Conservation (phyloP, 345 rosid genomes). For the Corchorus olitorius region DNA sequence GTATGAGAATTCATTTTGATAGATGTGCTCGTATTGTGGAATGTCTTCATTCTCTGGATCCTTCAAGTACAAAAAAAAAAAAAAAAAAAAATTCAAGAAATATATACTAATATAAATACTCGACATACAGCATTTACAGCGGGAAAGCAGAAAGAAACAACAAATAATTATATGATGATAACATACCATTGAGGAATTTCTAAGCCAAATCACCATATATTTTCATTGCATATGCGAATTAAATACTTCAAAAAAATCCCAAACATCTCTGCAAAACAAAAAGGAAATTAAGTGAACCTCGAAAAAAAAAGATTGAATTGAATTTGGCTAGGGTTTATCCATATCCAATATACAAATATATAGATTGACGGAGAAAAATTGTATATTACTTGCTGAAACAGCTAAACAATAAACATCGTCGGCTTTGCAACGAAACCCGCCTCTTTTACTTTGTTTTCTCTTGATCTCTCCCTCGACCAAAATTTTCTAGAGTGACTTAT, state of each 20-base stretch:
- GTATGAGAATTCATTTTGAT: conserved; percentile 68
- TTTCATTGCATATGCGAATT: background rate
- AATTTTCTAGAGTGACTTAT: background rate
- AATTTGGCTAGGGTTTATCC: background rate
- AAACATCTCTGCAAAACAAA: background rate
- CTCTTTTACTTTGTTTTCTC: background rate
- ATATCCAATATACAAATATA: background rate
- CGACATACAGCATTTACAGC: background rate
- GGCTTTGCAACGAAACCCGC: background rate
- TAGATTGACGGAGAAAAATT: background rate
- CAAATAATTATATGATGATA: background rate
- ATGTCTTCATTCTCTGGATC: conserved; percentile 53
- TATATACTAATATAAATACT: background rate
- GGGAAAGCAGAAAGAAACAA: background rate
- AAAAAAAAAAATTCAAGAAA: background rate
- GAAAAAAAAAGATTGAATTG: background rate
- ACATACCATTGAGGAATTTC: conserved; percentile 1
- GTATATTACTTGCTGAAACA: background rate
- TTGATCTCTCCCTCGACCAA: background rate
- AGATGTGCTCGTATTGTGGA: conserved; percentile 61
- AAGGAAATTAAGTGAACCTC: background rate
- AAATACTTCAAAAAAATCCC: background rate
- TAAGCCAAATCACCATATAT: conserved; percentile 4
- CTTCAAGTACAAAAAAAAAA: conserved; percentile 31
- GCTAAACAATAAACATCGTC: too few species aligned